Evolutionary conservation across 2,329 filamentous ascomycete genomes (phyloP), one percentile per base, ranked within the genome.

Genomic region (Nannizzia gypsea): DNA sequence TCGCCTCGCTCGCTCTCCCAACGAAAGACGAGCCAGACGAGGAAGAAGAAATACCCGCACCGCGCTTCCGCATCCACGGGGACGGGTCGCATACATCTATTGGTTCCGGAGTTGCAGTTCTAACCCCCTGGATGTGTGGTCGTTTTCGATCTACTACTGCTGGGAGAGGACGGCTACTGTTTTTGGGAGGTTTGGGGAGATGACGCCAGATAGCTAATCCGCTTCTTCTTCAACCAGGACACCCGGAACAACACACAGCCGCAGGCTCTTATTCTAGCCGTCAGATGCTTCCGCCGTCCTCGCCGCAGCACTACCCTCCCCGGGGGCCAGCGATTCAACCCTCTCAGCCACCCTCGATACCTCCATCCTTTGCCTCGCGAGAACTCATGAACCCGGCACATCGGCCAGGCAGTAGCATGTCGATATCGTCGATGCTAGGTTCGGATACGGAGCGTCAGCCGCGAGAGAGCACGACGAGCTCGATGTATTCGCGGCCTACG

Each of bases 341-440:
- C 65, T 70, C 70, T 60, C 74, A 69, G 59, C 70, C 70, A 60
- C 68, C 73, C 28, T 67, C 74, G 57, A 70, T 71, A 31, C 56
- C 62, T 15, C 63, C 74, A 64, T 71, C 74, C 59, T 69, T 72
- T 57, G 73, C 71, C 26, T 74, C 76, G 62, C 81, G 83, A 68
- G 83, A 87, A 64, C 74, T 81, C 17, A 75, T 74, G 22, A 44
- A 44, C 20, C 46, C 59, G 22, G 71, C 76, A 60, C 77, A 81
- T 69, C 78, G 84, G 61, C 80, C 81, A 11, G 80, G 80, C 58
- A 81, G 81, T 67, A 84, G 83, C 73, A 88, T 88, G 85, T 87
- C 85, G 54, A 88, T 88, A 71, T 86, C 84, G n/a, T 85, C 85
- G 50, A 82, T 89, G 72, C 80, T 88, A 62, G 85, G 84, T 61